A percentile compares a stretch with the other conserved stretches of the same genome.
Conservation (phyloP, 2,329 filamentous ascomycete genomes). For the Fusarium devonianum region DNA sequence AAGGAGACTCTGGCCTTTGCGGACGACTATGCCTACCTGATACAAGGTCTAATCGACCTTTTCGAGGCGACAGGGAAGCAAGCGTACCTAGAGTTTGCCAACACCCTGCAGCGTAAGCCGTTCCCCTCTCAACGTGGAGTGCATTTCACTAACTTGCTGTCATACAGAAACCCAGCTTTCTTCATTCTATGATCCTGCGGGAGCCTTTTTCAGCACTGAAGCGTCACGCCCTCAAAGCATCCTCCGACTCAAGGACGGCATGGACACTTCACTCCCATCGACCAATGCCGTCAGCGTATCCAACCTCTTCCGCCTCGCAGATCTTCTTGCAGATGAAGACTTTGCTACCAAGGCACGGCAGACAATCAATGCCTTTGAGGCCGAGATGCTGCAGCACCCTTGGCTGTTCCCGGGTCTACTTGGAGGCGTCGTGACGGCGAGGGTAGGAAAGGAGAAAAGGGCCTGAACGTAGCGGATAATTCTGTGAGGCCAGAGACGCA, state of each 20-base stretch:
- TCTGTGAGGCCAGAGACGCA: conserved; percentile 31
- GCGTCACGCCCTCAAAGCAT: conserved; percentile 72
- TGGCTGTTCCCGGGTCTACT: conserved; percentile 89
- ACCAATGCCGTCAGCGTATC: conserved; percentile 86
- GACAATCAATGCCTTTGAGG: conserved; percentile 85
- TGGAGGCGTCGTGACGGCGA: conserved; percentile 74
- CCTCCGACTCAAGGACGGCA: conserved; percentile 90
- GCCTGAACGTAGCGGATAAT: conserved; percentile 40
- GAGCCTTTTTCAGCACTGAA: conserved; percentile 78
- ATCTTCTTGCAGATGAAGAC: conserved; percentile 69
- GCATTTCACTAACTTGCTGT: conserved; percentile 12
- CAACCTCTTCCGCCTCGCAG: conserved; percentile 84
- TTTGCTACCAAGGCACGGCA: conserved; percentile 73
- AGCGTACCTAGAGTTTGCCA: conserved; percentile 79
- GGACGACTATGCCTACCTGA: conserved; percentile 93
- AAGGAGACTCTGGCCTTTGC: conserved; percentile 77
- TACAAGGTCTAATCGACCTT: conserved; percentile 81
- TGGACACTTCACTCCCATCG: conserved; percentile 90
- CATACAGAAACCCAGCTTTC: conserved; percentile 72
- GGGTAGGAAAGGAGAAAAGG: conserved; percentile 67
- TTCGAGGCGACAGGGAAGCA: conserved; percentile 84
- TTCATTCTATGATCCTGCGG: conserved; percentile 76
- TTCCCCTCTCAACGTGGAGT: background rate
- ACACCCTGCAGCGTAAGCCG: conserved; percentile 74
- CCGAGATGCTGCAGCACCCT: conserved; percentile 90